Conservation (phyloP, 2,329 filamentous ascomycete genomes). For the Diaporthe australafricana region DNA sequence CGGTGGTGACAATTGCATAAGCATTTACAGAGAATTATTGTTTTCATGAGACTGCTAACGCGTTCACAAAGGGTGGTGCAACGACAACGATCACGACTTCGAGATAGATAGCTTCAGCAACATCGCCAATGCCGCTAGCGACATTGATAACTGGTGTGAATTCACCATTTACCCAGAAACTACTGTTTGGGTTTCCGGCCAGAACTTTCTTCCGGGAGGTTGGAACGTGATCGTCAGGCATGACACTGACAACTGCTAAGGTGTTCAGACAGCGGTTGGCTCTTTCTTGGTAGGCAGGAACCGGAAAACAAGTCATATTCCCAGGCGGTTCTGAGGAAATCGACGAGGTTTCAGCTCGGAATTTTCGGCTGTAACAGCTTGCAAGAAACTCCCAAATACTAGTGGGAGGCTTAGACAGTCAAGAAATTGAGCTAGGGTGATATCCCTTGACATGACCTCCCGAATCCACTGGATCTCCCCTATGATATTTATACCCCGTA, state of each 20-base stretch:
- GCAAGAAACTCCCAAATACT: no score
- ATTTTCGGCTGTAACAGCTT: no score
- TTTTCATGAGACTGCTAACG: background rate
- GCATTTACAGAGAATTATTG: background rate
- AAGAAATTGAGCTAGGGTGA: no score
- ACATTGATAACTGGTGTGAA: constrained; percentile 11
- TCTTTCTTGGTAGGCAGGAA: background rate
- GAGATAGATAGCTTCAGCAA: background rate
- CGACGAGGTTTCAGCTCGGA: background rate
- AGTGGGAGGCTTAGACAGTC: no score
- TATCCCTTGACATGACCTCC: no score
- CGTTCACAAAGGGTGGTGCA: background rate
- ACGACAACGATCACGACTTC: background rate
- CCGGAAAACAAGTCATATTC: background rate
- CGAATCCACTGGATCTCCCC: no score
- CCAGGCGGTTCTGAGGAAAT: no score
- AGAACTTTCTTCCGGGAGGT: constrained; percentile 18
- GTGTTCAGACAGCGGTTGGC: background rate
- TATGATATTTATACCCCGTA: no score
- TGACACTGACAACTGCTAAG: constrained; percentile 2
- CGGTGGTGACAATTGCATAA: background rate
- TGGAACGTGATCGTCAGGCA: constrained; percentile 30
- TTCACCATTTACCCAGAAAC: background rate
- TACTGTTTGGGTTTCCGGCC: background rate
- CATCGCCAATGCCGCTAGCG: constrained; percentile 21